phyloP scores from a whole-genome alignment of 345 rosid genomes.

The Eucalyptus tenuipes region DNA sequence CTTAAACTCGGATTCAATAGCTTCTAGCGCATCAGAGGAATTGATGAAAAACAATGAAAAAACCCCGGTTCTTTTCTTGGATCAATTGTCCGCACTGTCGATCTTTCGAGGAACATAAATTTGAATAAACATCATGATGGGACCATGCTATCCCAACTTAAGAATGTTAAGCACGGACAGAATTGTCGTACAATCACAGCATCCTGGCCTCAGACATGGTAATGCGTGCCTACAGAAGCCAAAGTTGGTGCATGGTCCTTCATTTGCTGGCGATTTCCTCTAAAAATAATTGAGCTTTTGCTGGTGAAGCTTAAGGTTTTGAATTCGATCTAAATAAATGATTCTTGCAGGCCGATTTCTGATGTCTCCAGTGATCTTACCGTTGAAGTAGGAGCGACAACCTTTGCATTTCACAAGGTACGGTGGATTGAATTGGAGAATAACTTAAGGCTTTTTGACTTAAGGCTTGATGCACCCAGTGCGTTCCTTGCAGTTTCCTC shows the following conservation, averaged over 20 bases:
- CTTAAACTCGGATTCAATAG: neutral
- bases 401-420: constrained; percentile 91
- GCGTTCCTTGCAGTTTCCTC: constrained; percentile 55
- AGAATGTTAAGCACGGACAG: neutral
- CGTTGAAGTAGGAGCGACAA: constrained; percentile 67
- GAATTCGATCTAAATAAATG: neutral
- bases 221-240: neutral
- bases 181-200: neutral
- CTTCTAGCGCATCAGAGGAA: neutral
- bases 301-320: neutral
- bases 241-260: neutral
- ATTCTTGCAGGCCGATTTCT: constrained; percentile 76
- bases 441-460: neutral
- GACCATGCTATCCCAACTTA: neutral
- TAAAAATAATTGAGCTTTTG: neutral
- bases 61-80: neutral
- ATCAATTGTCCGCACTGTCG: neutral
- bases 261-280: neutral
- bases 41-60: neutral
- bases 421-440: neutral
- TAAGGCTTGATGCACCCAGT: neutral
- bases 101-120: neutral
- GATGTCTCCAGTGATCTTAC: constrained; percentile 92
- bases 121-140: neutral
- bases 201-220: neutral